These are phyloP conservation scores for Helichrysum umbraculigerum DNA, from an alignment of 129 eudicot genomes.

Conservation along the genomic window DNA sequence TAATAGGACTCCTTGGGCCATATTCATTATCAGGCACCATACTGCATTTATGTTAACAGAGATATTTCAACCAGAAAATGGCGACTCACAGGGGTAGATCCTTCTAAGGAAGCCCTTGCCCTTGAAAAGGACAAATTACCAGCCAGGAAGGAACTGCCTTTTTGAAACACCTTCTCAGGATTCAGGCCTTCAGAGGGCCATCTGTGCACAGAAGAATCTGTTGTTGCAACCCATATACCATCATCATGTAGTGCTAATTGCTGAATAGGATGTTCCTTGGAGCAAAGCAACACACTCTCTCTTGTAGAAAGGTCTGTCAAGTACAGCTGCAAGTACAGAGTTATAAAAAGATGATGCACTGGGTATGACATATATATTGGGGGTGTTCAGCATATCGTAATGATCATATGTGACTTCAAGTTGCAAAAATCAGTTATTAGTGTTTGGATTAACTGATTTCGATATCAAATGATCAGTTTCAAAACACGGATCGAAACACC, in stretches of 20 bases:
- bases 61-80: slow-evolving; percentile 11
- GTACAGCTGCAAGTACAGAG: slow-evolving; percentile 58
- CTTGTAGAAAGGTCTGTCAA: slow-evolving; percentile 87
- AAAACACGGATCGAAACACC: slow-evolving; percentile 13
- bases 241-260: slow-evolving; percentile 79
- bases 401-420: not conserved
- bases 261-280: slow-evolving; percentile 79
- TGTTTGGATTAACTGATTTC: not conserved
- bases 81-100: slow-evolving; percentile 87
- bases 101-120: slow-evolving; percentile 90
- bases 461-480: slow-evolving; percentile 3
- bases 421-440: not conserved
- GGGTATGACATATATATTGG: not conserved
- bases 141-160: slow-evolving; percentile 90
- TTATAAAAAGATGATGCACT: not conserved
- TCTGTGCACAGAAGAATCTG: slow-evolving; percentile 85
- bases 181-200: slow-evolving; percentile 88
- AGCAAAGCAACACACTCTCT: slow-evolving; percentile 88
- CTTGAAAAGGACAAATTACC: slow-evolving; percentile 96
- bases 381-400: not conserved
- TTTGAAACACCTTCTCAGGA: slow-evolving; percentile 75
- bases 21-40: not conserved
- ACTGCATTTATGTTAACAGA: not conserved
- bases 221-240: slow-evolving; percentile 84
- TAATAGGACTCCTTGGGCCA: not conserved